Evolutionary conservation across 495 filamentous ascomycete genomes (phyloP).

Genomic region (Xylaria telfairii): DNA sequence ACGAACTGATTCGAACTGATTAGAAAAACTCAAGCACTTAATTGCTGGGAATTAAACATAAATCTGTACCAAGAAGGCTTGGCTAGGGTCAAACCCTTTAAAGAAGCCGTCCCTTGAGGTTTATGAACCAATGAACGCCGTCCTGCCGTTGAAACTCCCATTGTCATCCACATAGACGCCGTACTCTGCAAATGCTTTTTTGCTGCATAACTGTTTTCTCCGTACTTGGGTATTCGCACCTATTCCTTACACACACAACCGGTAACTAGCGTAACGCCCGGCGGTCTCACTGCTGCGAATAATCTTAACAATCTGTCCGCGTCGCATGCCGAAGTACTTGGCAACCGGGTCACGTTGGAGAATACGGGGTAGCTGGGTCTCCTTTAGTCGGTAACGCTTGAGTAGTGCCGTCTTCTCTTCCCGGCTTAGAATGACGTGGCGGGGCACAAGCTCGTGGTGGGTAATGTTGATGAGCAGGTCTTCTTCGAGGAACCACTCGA

Average conservation of each 20-base stretch:
- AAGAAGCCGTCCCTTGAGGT: constrained; percentile 15
- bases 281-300: constrained; percentile 83
- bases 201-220: background rate
- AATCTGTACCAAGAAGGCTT: constrained; percentile 13
- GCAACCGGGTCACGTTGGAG: constrained; percentile 90
- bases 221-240: constrained; percentile 19
- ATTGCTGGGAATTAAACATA: constrained; percentile 11
- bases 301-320: constrained; percentile 98
- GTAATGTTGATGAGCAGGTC: constrained; percentile 98
- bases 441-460: constrained; percentile 94
- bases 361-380: constrained; percentile 94
- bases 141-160: constrained; percentile 23
- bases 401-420: constrained; percentile 87
- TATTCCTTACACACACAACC: constrained; percentile 57
- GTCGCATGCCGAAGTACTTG: constrained; percentile 86
- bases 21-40: background rate
- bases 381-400: constrained; percentile 91
- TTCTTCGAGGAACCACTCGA: constrained; percentile 94
- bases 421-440: constrained; percentile 84
- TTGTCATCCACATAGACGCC: constrained; percentile 28
- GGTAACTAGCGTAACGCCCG: constrained; percentile 78
- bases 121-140: constrained; percentile 23
- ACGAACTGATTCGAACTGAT: background rate
- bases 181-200: constrained; percentile 20
- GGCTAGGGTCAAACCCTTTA: constrained; percentile 2